A percentile compares a stretch with the other conserved stretches of the same genome.
Evolutionary conservation across 2,329 filamentous ascomycete species (phyloP).

Genomic region (Dothistroma pini): DNA sequence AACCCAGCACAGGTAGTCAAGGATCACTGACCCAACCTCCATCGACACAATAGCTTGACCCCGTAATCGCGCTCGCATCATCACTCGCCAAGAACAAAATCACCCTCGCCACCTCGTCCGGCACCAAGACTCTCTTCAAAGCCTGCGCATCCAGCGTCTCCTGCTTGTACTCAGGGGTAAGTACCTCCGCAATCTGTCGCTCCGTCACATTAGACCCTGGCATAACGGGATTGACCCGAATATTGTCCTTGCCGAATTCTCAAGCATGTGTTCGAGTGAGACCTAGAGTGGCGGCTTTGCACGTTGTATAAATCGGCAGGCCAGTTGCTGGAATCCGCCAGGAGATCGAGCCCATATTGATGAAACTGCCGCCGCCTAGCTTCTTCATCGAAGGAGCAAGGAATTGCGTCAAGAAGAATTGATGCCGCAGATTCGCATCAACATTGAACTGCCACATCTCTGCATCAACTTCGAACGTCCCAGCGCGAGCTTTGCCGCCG

Average conservation of each 20-base stretch:
- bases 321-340: conserved; percentile 30
- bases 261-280: conserved; percentile 30
- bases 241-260: conserved; percentile 28
- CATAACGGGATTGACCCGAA: conserved; percentile 33
- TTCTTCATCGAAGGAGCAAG: conserved; percentile 58
- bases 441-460: conserved; percentile 60
- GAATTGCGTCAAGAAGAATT: conserved; percentile 59
- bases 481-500: conserved; percentile 56
- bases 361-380: conserved; percentile 54
- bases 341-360: conserved; percentile 37
- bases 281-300: conserved; percentile 30
- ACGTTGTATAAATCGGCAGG: conserved; percentile 27
- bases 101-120: conserved; percentile 31
- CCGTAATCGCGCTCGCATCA: conserved; percentile 32
- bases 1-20: conserved; percentile 7
- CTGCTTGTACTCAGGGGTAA: conserved; percentile 30
- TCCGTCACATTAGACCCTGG: conserved; percentile 33
- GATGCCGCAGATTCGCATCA: conserved; percentile 63
- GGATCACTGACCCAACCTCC: conserved; percentile 31
- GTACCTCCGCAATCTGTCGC: conserved; percentile 31
- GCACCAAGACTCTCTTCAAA: conserved; percentile 30
- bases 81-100: conserved; percentile 33
- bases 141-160: conserved; percentile 31
- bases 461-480: conserved; percentile 58
- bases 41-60: conserved; percentile 33